Percentiles rank a stretch among this genome's conserved stretches.
phyloP scores from a whole-genome alignment of 1,284 basidiomycete genomes.

The Austroboletus rostrupii region DNA sequence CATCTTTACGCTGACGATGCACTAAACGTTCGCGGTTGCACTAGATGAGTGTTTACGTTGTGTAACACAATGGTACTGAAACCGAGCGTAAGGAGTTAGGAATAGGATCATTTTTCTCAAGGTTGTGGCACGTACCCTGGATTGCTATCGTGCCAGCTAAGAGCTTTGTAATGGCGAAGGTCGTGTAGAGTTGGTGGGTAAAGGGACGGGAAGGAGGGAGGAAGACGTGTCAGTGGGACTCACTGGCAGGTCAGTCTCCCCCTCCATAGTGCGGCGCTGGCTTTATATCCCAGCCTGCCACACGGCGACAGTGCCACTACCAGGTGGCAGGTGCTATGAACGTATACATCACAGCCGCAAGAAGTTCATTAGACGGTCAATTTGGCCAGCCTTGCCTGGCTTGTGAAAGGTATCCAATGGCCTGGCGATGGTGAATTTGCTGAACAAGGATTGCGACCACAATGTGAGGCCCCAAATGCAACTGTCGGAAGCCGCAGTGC shows the following conservation, averaged over 20 bases:
- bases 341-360: constrained; percentile 21
- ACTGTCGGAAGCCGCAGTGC: too few species aligned
- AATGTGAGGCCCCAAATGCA: not conserved
- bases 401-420: constrained; percentile 6
- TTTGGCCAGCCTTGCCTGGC: constrained; percentile 4
- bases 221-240: constrained; percentile 6
- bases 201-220: not conserved
- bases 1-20: constrained; percentile 11
- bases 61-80: not conserved
- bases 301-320: constrained; percentile 27
- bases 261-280: not conserved
- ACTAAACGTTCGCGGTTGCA: not conserved
- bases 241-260: constrained; percentile 7
- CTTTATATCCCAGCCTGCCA: constrained; percentile 25
- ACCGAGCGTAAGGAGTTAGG: not conserved
- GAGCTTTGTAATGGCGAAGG: not conserved
- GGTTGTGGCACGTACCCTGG: not conserved
- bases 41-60: not conserved
- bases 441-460: not conserved
- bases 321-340: constrained; percentile 24
- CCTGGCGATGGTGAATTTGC: not conserved
- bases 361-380: constrained; percentile 16
- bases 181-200: not conserved
- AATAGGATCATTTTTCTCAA: not conserved
- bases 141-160: not conserved